Conservation (phyloP, 2,329 filamentous ascomycete species). For the Alternaria hordeiaustralica region DNA sequence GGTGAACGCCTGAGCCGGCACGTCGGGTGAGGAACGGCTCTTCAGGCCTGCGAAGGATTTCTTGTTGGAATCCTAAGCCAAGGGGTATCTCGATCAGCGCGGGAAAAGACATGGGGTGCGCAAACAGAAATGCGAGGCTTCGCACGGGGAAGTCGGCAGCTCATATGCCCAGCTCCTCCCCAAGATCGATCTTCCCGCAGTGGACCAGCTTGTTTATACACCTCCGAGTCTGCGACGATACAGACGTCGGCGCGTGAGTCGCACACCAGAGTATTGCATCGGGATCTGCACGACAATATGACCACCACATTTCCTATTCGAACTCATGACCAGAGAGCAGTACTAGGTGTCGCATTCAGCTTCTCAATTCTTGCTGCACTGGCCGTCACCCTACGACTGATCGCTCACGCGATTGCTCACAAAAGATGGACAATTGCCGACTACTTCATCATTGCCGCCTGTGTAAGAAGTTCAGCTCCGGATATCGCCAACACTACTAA, state of each 20-base stretch:
- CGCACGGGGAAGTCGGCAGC: neutral
- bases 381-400: neutral
- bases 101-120: neutral
- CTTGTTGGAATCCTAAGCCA: neutral
- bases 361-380: neutral
- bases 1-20: neutral
- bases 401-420: neutral
- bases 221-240: neutral
- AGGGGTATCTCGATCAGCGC: neutral
- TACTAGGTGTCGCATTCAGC: neutral
- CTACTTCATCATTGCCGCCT: slow-evolving; percentile 1
- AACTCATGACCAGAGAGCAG: neutral
- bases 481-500: neutral
- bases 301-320: neutral
- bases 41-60: neutral
- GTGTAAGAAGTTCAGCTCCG: neutral
- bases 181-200: neutral
- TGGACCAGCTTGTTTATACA: neutral
- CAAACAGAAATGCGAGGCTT: neutral
- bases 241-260: neutral
- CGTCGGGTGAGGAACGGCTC: neutral
- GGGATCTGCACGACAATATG: neutral
- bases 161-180: neutral
- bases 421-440: neutral
- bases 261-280: neutral